phyloP scores from a whole-genome alignment of 306 rosid species.

The Dryas octopetala region DNA sequence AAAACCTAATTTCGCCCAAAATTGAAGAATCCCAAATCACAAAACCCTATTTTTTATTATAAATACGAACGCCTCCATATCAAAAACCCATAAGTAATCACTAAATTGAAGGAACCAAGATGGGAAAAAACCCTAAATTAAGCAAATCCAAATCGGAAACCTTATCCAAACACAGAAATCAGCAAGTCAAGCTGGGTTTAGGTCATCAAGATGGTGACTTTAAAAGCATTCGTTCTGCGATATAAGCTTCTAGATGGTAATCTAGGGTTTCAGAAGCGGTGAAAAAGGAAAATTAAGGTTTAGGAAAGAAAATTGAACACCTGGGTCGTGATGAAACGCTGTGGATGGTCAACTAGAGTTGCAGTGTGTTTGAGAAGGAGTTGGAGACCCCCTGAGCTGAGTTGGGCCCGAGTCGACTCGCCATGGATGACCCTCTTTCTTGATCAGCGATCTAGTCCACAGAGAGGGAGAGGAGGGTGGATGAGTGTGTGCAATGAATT shows the following conservation, averaged over 20 bases:
- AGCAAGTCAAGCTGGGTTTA: conserved; percentile 13
- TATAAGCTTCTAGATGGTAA: background rate
- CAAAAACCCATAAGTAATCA: conserved; percentile 6
- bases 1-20: background rate
- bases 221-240: background rate
- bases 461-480: conserved; percentile 8
- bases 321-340: conserved; percentile 30
- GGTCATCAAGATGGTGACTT: conserved; percentile 2
- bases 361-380: conserved; percentile 11
- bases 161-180: background rate
- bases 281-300: conserved; percentile 1
- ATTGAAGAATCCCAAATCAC: conserved; percentile 10
- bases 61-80: conserved; percentile 10
- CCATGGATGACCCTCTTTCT: conserved; percentile 17
- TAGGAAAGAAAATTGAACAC: conserved; percentile 32
- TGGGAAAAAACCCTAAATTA: conserved; percentile 20
- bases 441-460: conserved; percentile 37
- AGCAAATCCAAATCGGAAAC: conserved; percentile 26
- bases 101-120: background rate
- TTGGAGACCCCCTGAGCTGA: conserved; percentile 8
- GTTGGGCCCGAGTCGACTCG: conserved; percentile 20
- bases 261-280: conserved; percentile 19
- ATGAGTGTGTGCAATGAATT: conserved; percentile 16
- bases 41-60: conserved; percentile 7
- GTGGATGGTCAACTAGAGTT: conserved; percentile 11